These are phyloP conservation scores for Leccinum pallidistipes DNA, from an alignment of 1,284 basidiomycete species.

Conservation along the genomic window DNA sequence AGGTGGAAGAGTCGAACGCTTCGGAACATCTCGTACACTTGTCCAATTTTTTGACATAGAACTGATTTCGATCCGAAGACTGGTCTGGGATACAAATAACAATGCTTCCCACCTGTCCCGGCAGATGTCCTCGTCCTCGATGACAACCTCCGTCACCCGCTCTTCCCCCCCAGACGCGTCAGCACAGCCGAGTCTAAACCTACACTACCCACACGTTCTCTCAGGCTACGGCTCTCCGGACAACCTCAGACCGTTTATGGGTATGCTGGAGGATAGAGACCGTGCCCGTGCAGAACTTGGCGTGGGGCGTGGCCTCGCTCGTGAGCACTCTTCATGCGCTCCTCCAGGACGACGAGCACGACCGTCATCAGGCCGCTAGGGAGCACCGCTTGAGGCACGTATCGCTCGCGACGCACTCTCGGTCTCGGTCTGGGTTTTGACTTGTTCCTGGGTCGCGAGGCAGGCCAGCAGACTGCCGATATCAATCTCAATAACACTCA, in stretches of 20 bases:
- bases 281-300: conserved; percentile 38
- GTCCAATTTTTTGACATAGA: background rate
- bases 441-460: background rate
- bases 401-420: conserved; percentile 52
- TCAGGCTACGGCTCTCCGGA: conserved; percentile 34
- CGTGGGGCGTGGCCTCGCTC: conserved; percentile 45
- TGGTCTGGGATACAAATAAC: background rate
- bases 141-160: background rate
- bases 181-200: background rate
- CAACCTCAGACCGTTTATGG: conserved; percentile 40
- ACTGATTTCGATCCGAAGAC: background rate
- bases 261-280: conserved; percentile 54
- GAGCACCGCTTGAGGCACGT: conserved; percentile 26
- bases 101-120: background rate
- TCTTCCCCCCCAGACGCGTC: background rate
- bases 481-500: background rate
- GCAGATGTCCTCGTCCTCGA: background rate
- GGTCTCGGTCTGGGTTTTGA: conserved; percentile 11
- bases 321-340: conserved; percentile 41
- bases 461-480: background rate
- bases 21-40: background rate
- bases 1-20: background rate
- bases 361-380: conserved; percentile 22
- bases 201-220: conserved; percentile 42
- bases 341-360: conserved; percentile 30